Base-by-base conservation (phyloP, 768 basidiomycete genomes). In the Kwoniella dejecticola region DNA sequence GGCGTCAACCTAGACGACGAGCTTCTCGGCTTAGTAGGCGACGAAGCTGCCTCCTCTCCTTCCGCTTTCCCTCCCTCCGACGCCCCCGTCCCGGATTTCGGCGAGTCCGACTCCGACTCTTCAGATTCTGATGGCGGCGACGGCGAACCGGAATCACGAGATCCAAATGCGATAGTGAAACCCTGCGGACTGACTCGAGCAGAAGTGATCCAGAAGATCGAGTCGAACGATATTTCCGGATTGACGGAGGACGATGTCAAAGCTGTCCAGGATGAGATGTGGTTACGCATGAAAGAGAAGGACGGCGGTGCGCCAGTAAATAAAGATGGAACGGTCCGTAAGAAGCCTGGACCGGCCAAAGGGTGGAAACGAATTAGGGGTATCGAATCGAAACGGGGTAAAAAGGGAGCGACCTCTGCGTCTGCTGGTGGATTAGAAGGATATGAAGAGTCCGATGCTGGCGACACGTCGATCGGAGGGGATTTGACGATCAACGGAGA, bases 341-440 rank as follows among this genome's bases (percentile, higher is more conserved):
- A 69, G 56, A 78, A 78, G 50, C 77, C 77, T 38, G 77, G 77
- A 19, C 77, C 77, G 3, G 61, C 72, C 38, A 68, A 78, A 62
- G 69, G 77, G 21, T 71, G 69, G 71, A 68, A 74, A 59, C 60
- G 70, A 59, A 57, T 72, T 24, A 40, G 67, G 21, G 60, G 63
- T 21, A 62, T 62, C 24, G 60, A 62, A 54, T 55, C 33, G 48
- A 57, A 49, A 44, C 48, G 36, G 29, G 49, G 36, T n/a, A 44
- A 40, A 33, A 48, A 40, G 23, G n/a, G 15, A n/a, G 21, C 26
- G 1, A 30, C 46, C 26, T n/a, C n/a, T n/a, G n/a, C n/a, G n/a
- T n/a, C n/a, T n/a, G n/a, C n/a, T n/a, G n/a, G n/a, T n/a, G n/a
- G n/a, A n/a, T 30, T 12, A 11, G 50, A 24, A 4, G 12, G 36